Base-by-base conservation (phyloP, 176 grass and related monocot genomes). In the Bromus sterilis region DNA sequence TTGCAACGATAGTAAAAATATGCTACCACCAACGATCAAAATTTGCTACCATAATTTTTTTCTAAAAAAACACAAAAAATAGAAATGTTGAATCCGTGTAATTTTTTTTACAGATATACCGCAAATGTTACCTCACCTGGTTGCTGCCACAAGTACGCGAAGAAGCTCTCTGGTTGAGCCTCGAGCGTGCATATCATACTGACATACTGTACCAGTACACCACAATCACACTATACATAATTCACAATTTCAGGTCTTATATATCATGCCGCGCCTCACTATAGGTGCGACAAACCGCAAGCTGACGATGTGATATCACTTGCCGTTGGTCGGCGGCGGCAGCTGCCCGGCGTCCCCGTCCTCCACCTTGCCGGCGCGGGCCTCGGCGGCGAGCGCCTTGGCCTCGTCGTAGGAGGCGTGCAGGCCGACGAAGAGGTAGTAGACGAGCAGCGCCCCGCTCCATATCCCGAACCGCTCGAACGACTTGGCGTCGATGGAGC, bases 401-500 rank as follows among this genome's bases (percentile, higher is more conserved):
- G 92, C 92, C 11, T 81, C 86, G 73, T 97, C 95, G 66, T 94
- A 97, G 16, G 95, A 94, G 15, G 95, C 95, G 69, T 97, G 95
- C 13, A 97, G 87, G 2, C 96, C 96, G n/a, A 99, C 36, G 63
- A 95, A 90, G 51, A 99, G 44, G 91, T 99, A 99, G 85, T 99
- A 95, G 1, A 93, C 49, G 31, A 99, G 78, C 74, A 95, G 87
- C 44, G 57, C 37, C 4, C 8, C 75, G 20, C 84, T 90, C 96
- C 96, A 99, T 42, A 91, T 29, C 23, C 89, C 90, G 81, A 99
- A 99, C 60, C 93, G 59, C 76, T 75, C 65, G 80, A 93, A 99
- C 8, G 96, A 99, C 35, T 82, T 87, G 56, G 37, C 6, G 81
- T 99, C 93, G 77, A 99, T 99, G 72, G 96, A 99, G 0, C 96